Base-by-base conservation (phyloP, 306 rosid genomes). In the Pyrus bretschneideri region DNA sequence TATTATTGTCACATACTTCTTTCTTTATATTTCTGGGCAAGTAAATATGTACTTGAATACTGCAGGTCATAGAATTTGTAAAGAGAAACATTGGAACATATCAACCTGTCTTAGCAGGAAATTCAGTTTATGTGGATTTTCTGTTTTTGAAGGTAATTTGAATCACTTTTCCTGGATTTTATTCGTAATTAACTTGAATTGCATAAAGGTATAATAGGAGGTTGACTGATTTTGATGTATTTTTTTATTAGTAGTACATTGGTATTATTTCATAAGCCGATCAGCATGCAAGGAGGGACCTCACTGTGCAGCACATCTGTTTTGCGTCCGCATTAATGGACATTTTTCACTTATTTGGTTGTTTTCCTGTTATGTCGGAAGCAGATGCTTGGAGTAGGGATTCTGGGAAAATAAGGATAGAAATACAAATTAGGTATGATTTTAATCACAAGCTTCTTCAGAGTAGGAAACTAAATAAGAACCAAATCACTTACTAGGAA, bases 1-100 rank as follows among this genome's bases (percentile, higher is more conserved):
- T 61, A 63, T 68, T 51, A n/a, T 12, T 18, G 44, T 25, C 22
- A 72, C 23, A 19, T 4, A 44, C 42, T 44, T 67, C 55, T 78
- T 42, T 75, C 44, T 57, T 30, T 46, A 65, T 33, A 33, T 17
- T 17, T 52, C 52, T 68, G 31, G 30, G 55, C 14, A 51, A 75
- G 15, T 31, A 61, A 64, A 6, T 51, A 66, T 71, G n/a, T 71
- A 27, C 15, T 71, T 67, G 27, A 65, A 35, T 57, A 30, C 61
- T 86, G 86, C 91, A 95, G 98, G 95, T 90, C 80, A 89, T 90
- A 72, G 97, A 90, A 76, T 95, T 92, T 91, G 96, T 95, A 21
- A 86, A 81, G 83, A 89, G 78, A 76, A 72, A 87, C 75, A 38
- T 90, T 55, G 89, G 95, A 71, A 67, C 90, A 65, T 79, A 87